Evolutionary conservation across 106 monocot species (phyloP), one percentile per base, ranked within the genome.

Genomic region (Narthecium ossifragum): DNA sequence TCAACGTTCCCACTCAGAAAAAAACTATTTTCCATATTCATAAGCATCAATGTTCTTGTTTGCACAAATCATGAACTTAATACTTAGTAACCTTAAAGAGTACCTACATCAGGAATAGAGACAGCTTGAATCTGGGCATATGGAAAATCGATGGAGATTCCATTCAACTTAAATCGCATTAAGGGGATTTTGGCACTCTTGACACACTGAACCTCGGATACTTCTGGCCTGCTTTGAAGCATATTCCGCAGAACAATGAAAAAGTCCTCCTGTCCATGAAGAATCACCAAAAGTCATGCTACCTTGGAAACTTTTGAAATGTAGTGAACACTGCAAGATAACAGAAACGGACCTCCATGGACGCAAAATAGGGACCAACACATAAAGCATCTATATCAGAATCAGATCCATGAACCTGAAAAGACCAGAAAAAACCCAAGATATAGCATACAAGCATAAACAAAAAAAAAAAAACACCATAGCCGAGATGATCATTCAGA

Each of bases 321-420:
- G 17, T 15, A 61, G 18, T 1, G 37, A 37, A 24, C 0, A 1
- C 6, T 12, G 23, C 17, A 27, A 55, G 5, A 24, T 11, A 32
- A 61, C 0, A 18, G 12, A 43, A 26, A 70, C 70, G 36, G 47
- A 76, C 76, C 60, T 70, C 60, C 60, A 76, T 11, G 34, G 64
- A 51, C 15, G 70, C 65, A 55, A 60, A 70, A 50, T 34, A 59
- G 32, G 76, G 76, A 22, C 64, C 76, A 39, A 64, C 37, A 37
- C 76, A 76, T 49, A 76, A 32, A 17, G 59, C 63, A 70, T 76
- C 76, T 46, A 76, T 76, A 53, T 76, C 76, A 60, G 76, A 76
- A 47, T 76, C 76, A 33, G 64, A 51, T 26, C 76, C 70, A 70
- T 76, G 76, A 46, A 65, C 76, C 76, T 74, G 38, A 32, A 53